phyloP scores from a whole-genome alignment of 768 basidiomycete species.

The Filobasidium wieringae region DNA sequence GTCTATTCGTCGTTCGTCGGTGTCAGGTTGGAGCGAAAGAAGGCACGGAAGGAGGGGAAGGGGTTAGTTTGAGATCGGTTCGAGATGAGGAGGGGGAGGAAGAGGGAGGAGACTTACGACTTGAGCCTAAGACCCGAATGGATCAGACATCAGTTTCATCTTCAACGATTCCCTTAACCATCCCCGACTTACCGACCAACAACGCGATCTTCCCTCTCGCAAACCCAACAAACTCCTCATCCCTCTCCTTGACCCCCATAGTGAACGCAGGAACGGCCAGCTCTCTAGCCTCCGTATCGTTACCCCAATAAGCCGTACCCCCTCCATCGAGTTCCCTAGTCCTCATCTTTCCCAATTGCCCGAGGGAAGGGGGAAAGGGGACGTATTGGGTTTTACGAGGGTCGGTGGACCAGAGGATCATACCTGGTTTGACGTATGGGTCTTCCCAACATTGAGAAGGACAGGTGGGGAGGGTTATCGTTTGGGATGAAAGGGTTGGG shows the following conservation, averaged over 20 bases:
- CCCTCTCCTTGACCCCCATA: constrained; percentile 1
- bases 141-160: neutral
- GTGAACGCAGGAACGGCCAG: constrained; percentile 1
- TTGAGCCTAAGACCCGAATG: neutral
- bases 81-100: neutral
- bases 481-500: too few relatives aligned
- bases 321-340: neutral
- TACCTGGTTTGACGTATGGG: constrained; percentile 19
- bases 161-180: neutral
- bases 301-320: constrained; percentile 3
- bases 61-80: neutral
- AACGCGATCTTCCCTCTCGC: constrained; percentile 13
- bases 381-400: constrained; percentile 20
- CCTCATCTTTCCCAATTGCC: neutral
- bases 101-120: neutral
- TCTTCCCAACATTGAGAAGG: constrained; percentile 8
- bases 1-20: neutral
- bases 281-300: neutral
- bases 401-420: constrained; percentile 14
- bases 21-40: neutral
- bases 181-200: constrained; percentile 14
- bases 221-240: constrained; percentile 8
- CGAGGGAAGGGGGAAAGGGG: constrained; percentile 7
- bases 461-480: neutral
- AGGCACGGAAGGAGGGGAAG: neutral